Conservation (phyloP, 495 filamentous ascomycete species). For the Pyronema omphalodes region DNA sequence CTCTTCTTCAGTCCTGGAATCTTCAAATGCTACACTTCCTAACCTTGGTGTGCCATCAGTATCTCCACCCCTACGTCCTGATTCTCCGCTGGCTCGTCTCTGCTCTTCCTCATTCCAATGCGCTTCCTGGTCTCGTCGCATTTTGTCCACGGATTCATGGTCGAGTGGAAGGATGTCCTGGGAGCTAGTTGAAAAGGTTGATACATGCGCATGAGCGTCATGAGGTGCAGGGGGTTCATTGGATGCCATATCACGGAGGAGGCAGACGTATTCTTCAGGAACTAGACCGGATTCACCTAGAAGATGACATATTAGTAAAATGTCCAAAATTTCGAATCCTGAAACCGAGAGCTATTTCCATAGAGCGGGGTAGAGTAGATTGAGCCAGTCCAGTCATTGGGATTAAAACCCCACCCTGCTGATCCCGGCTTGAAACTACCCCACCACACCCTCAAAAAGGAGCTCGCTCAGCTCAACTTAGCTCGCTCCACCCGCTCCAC, state of each 20-base stretch:
- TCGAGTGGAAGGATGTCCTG: conserved; percentile 57
- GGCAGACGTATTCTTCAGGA: conserved; percentile 87
- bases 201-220: conserved; percentile 32
- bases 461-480: not conserved
- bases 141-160: conserved; percentile 29
- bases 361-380: no score
- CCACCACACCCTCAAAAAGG: not conserved
- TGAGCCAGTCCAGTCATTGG: no score
- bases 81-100: not conserved
- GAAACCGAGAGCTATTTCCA: no score
- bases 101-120: conserved; percentile 4
- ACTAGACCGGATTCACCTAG: conserved; percentile 58
- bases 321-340: no score
- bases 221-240: not conserved
- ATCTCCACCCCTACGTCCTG: conserved; percentile 18
- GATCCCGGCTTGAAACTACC: not conserved
- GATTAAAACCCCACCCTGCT: no score
- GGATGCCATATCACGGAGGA: conserved; percentile 76
- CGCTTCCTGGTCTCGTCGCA: conserved; percentile 9
- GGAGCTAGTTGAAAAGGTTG: conserved; percentile 57
- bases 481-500: not conserved
- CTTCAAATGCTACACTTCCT: conserved; percentile 14
- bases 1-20: no score
- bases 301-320: conserved; percentile 6
- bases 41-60: conserved; percentile 11